phyloP scores from a whole-genome alignment of 2,329 filamentous ascomycete genomes.

The Colletotrichum abscissum region DNA sequence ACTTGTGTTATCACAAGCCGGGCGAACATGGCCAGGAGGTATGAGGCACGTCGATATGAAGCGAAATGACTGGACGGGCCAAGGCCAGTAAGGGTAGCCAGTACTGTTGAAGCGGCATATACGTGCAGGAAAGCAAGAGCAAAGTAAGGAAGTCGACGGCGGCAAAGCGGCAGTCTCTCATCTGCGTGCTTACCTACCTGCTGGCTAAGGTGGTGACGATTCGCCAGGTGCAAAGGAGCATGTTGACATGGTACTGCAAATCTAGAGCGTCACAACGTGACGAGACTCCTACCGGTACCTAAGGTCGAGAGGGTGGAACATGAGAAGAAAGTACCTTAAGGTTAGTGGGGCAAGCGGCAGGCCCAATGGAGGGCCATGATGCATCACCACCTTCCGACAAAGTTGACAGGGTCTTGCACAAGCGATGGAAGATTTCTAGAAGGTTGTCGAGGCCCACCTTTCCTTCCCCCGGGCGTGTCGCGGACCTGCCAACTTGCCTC shows the following conservation, averaged over 20 bases:
- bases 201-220: not conserved
- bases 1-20: slow-evolving; percentile 26
- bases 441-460: not conserved
- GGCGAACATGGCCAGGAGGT: slow-evolving; percentile 12
- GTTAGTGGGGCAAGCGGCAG: slow-evolving; percentile 23
- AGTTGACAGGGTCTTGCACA: not conserved
- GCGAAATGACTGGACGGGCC: slow-evolving; percentile 8
- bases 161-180: slow-evolving; percentile 2
- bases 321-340: slow-evolving; percentile 12
- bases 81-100: not conserved
- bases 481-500: slow-evolving; percentile 11
- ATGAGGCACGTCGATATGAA: slow-evolving; percentile 14
- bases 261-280: not conserved
- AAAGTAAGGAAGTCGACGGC: slow-evolving; percentile 8
- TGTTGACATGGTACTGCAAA: not conserved
- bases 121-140: slow-evolving; percentile 13
- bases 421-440: slow-evolving; percentile 34
- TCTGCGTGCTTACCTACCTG: not conserved
- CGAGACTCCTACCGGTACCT: not conserved
- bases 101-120: slow-evolving; percentile 12
- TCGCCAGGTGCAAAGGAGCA: not conserved
- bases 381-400: not conserved
- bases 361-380: slow-evolving; percentile 9
- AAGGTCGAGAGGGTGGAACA: not conserved
- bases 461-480: not conserved